These are phyloP conservation scores for Cytospora piceae DNA, from an alignment of 2,329 filamentous ascomycete species.

Conservation along the genomic window DNA sequence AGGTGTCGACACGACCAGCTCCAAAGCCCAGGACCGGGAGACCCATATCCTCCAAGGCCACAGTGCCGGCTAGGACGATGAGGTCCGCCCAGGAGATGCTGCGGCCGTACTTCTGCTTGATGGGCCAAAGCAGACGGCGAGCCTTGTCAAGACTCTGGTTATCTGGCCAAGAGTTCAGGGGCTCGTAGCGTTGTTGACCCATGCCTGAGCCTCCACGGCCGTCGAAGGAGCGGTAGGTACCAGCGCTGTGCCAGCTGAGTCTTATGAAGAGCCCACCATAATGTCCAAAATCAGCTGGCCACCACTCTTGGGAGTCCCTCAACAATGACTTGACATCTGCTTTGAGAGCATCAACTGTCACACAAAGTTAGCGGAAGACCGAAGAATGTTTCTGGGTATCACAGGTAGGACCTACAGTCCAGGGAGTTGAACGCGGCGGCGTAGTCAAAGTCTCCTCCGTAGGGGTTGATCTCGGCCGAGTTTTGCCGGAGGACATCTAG, in stretches of 20 bases:
- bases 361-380: not conserved
- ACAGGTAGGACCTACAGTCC: conserved; percentile 47
- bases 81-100: conserved; percentile 79
- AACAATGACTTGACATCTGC: conserved; percentile 70
- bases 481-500: conserved; percentile 73
- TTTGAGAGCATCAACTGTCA: conserved; percentile 63
- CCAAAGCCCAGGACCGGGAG: conserved; percentile 72
- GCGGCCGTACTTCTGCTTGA: conserved; percentile 80
- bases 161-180: conserved; percentile 78
- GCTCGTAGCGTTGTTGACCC: conserved; percentile 70
- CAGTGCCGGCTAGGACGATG: conserved; percentile 70
- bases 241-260: conserved; percentile 80
- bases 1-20: conserved; percentile 70
- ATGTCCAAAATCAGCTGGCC: conserved; percentile 82
- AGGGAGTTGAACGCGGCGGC: conserved; percentile 70
- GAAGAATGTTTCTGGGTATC: too few relatives aligned
- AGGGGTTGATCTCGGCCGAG: conserved; percentile 61
- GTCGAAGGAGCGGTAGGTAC: conserved; percentile 76
- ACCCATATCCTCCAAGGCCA: conserved; percentile 74
- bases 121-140: conserved; percentile 73
- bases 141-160: conserved; percentile 77
- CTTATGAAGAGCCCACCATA: conserved; percentile 81
- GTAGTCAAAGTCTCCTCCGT: conserved; percentile 69
- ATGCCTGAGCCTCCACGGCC: conserved; percentile 72
- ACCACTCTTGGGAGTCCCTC: conserved; percentile 80